Evolutionary conservation across 208 protist genomes (phyloP).

Genomic region (Phytomonas sp.): DNA sequence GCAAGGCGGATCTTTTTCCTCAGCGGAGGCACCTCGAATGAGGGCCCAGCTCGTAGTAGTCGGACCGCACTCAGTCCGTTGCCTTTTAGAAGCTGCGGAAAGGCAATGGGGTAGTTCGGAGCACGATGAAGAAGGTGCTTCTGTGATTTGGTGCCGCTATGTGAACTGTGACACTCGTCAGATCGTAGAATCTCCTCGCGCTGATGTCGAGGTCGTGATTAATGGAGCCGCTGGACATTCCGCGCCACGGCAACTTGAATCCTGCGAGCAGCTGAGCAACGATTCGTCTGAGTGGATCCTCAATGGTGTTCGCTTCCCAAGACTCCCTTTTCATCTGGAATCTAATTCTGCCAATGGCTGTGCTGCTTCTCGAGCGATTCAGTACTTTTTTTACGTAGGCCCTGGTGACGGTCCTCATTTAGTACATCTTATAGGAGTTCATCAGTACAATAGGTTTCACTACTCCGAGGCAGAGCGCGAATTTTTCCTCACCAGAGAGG

Average conservation of each 20-base stretch:
- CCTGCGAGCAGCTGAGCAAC: background rate
- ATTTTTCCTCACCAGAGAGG: conserved; percentile 23
- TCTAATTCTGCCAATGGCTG: background rate
- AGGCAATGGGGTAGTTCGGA: background rate
- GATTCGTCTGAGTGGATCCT: conserved; percentile 31
- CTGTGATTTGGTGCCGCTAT: conserved; percentile 25
- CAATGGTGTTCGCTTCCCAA: conserved; percentile 57
- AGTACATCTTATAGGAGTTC: conserved; percentile 45
- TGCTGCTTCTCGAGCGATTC: conserved; percentile 15
- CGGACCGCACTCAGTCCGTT: conserved; percentile 15
- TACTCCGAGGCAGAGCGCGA: conserved; percentile 32
- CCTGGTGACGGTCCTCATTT: conserved; percentile 27
- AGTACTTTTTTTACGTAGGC: conserved; percentile 69
- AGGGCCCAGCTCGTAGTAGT: conserved; percentile 17
- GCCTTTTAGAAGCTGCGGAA: conserved; percentile 12
- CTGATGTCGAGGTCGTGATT: background rate
- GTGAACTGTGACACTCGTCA: background rate
- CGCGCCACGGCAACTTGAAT: background rate
- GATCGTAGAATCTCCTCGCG: background rate
- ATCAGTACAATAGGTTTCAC: conserved; percentile 72
- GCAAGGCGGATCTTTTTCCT: background rate
- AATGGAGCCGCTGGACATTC: background rate
- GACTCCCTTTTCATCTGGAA: conserved; percentile 11
- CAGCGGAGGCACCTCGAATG: background rate
- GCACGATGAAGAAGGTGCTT: background rate